Conservation (phyloP, 2,329 filamentous ascomycete genomes). For the Fusarium xyrophilum region DNA sequence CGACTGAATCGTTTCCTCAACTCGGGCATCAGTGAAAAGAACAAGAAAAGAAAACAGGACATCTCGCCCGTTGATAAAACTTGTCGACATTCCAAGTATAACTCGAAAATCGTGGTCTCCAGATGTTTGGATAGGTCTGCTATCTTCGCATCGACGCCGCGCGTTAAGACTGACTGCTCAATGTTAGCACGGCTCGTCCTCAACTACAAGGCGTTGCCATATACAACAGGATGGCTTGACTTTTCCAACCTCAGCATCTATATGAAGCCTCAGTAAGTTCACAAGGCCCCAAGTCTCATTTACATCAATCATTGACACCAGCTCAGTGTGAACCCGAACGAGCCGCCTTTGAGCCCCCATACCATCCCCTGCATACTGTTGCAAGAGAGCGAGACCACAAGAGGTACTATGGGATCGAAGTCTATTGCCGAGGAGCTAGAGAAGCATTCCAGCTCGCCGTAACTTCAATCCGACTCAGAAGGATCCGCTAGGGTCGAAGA, state of each 20-base stretch:
- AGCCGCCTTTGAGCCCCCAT: neutral
- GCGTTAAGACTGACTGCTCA: neutral
- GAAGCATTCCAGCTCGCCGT: neutral
- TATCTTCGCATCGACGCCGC: neutral
- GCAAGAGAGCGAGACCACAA: neutral
- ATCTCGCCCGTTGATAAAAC: neutral
- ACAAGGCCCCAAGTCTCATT: fast-evolving
- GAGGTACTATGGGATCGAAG: neutral
- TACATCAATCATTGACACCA: neutral
- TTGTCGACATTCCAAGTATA: neutral
- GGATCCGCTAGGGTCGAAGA: neutral
- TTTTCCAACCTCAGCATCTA: neutral
- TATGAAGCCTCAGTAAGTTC: neutral
- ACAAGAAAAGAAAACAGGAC: neutral
- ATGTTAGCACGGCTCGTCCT: neutral
- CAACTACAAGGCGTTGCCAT: neutral
- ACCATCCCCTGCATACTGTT: neutral
- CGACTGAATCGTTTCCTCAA: too few species aligned
- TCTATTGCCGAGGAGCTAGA: neutral
- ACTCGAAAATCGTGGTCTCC: neutral
- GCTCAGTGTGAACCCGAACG: neutral
- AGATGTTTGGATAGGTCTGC: neutral
- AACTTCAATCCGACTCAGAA: neutral
- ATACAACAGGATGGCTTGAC: neutral
- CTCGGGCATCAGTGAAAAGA: neutral